phyloP scores from a whole-genome alignment of 2,329 filamentous ascomycete species.

The Paracoccidioides brasiliensis region DNA sequence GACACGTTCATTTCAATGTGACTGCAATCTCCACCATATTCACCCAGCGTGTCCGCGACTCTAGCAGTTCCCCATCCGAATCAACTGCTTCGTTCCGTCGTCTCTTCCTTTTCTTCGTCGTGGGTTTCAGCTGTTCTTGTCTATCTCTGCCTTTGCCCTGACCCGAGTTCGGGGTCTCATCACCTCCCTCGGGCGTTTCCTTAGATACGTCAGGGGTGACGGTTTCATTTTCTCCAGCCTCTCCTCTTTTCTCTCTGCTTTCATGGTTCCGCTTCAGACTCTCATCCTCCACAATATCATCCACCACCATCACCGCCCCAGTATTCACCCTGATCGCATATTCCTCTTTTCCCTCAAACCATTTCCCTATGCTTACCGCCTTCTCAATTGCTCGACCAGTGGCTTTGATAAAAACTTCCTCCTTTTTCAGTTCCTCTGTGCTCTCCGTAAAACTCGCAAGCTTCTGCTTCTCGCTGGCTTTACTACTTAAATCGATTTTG shows the following conservation, averaged over 20 bases:
- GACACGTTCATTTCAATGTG: conserved; percentile 24
- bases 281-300: conserved; percentile 42
- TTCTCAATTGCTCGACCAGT: conserved; percentile 47
- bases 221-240: conserved; percentile 8
- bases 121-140: background rate
- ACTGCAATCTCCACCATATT: conserved; percentile 36
- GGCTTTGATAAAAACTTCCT: conserved; percentile 46
- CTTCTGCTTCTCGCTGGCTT: conserved; percentile 20
- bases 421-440: conserved; percentile 25
- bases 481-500: conserved; percentile 26
- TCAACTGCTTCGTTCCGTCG: conserved; percentile 14
- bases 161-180: background rate
- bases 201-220: conserved; percentile 11
- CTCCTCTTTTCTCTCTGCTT: conserved; percentile 15
- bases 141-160: conserved; percentile 3
- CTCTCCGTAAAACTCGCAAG: conserved; percentile 21
- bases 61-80: conserved; percentile 26
- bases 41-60: conserved; percentile 34
- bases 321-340: conserved; percentile 42
- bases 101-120: conserved; percentile 21
- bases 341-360: conserved; percentile 42
- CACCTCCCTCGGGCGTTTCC: conserved; percentile 11
- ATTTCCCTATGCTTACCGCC: conserved; percentile 41
- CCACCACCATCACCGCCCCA: conserved; percentile 44
- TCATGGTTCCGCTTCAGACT: conserved; percentile 17